These are phyloP conservation scores for Tranzscheliella williamsii DNA, from an alignment of 1,284 basidiomycete genomes.

Conservation along the genomic window DNA sequence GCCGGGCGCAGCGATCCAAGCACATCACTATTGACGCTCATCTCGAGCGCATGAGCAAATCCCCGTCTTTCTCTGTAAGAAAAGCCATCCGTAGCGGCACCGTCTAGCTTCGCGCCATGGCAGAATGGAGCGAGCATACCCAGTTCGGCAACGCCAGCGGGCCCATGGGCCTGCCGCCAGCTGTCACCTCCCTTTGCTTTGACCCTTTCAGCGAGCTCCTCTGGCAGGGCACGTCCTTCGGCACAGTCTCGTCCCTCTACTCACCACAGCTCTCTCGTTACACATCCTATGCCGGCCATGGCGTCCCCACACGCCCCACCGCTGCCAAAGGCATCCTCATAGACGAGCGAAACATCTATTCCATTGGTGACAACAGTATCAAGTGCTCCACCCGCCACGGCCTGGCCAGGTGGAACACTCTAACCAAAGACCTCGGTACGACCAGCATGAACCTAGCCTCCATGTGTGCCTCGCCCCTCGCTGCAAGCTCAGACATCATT, in stretches of 20 bases:
- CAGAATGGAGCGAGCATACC: slow-evolving; percentile 54
- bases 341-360: slow-evolving; percentile 60
- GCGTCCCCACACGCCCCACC: slow-evolving; percentile 66
- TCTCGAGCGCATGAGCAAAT: too few species aligned
- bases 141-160: slow-evolving; percentile 48
- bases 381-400: slow-evolving; percentile 62
- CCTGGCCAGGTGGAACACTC: slow-evolving; percentile 57
- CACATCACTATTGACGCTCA: too few species aligned
- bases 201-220: slow-evolving; percentile 87
- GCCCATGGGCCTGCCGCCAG: slow-evolving; percentile 45
- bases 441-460: slow-evolving; percentile 44
- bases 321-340: slow-evolving; percentile 55
- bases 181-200: slow-evolving; percentile 68
- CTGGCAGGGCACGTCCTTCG: slow-evolving; percentile 80
- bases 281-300: slow-evolving; percentile 64
- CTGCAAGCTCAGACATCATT: slow-evolving; percentile 52
- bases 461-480: slow-evolving; percentile 54
- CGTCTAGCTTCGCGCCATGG: too few species aligned
- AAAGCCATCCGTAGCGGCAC: too few species aligned
- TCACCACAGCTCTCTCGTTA: slow-evolving; percentile 70
- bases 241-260: slow-evolving; percentile 75
- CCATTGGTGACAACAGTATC: slow-evolving; percentile 58
- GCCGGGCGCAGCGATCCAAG: too few species aligned
- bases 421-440: slow-evolving; percentile 21
- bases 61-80: too few species aligned